phyloP scores from a whole-genome alignment of 2,329 filamentous ascomycete species.

The Dryadomyces quercivorus region DNA sequence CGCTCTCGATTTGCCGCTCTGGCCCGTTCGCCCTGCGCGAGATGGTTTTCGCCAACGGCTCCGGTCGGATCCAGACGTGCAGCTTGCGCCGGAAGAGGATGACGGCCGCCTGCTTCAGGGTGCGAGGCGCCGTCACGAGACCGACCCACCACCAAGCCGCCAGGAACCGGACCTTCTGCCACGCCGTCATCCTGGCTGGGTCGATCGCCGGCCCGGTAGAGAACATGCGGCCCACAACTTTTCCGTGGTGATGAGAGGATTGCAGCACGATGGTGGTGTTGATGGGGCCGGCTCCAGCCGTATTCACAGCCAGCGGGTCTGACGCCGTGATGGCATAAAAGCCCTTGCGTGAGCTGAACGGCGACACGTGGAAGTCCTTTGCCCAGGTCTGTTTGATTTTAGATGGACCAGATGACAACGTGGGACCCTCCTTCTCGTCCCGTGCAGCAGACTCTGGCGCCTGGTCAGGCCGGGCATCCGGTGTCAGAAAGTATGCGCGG shows the following conservation, averaged over 20 bases:
- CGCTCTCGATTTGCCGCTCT: conserved; percentile 33
- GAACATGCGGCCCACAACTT: conserved; percentile 48
- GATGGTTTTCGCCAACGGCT: conserved; percentile 45
- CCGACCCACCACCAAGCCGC: conserved; percentile 55
- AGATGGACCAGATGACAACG: neutral
- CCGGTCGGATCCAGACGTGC: conserved; percentile 53
- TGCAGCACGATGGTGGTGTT: conserved; percentile 48
- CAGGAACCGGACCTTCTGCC: conserved; percentile 35
- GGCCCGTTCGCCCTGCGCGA: conserved; percentile 36
- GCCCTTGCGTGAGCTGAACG: conserved; percentile 54
- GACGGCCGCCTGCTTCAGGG: conserved; percentile 44
- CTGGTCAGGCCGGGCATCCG: neutral
- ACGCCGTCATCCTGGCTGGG: conserved; percentile 28
- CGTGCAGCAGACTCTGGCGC: neutral
- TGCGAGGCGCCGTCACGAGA: conserved; percentile 52
- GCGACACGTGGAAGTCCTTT: conserved; percentile 68
- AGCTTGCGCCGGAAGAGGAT: conserved; percentile 46
- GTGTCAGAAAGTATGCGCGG: conserved; percentile 46
- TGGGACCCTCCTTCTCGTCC: no score
- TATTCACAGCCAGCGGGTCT: conserved; percentile 31
- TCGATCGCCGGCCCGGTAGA: conserved; percentile 37
- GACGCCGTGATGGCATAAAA: conserved; percentile 36
- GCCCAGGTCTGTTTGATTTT: conserved; percentile 40
- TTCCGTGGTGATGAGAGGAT: conserved; percentile 47
- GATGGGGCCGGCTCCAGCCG: conserved; percentile 29